These are phyloP conservation scores for Buddleja alternifolia DNA, from an alignment of 257 asterid species.

Conservation along the genomic window DNA sequence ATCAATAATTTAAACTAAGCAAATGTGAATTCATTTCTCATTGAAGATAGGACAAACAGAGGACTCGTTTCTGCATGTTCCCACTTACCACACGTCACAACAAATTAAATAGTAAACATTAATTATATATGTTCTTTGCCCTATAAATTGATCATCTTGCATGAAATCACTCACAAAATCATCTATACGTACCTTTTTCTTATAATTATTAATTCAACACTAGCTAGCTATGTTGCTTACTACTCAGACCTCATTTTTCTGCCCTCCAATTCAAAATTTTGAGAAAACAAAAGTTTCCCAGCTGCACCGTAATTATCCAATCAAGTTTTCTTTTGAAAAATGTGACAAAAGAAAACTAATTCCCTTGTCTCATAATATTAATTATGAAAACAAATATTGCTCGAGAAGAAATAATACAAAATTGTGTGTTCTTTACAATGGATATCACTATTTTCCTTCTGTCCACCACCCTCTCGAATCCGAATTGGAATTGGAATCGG, in stretches of 20 bases:
- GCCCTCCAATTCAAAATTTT: not conserved
- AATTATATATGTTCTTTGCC: no score
- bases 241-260: not conserved
- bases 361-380: conserved; percentile 1
- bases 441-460: not conserved
- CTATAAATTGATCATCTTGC: no score
- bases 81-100: no score
- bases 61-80: no score
- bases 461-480: conserved; percentile 26
- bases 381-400: not conserved
- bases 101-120: no score
- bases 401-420: not conserved
- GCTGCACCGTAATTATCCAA: no score
- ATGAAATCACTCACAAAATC: no score
- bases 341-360: not conserved
- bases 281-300: conserved; percentile 7
- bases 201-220: no score
- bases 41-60: no score
- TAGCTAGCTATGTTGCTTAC: not conserved
- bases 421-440: not conserved
- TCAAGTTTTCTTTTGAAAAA: not conserved
- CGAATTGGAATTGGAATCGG: not conserved
- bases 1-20: no score
- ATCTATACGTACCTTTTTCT: no score
- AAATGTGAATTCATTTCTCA: no score